phyloP scores from a whole-genome alignment of 441 rosid genomes.

The Populus hybrid region DNA sequence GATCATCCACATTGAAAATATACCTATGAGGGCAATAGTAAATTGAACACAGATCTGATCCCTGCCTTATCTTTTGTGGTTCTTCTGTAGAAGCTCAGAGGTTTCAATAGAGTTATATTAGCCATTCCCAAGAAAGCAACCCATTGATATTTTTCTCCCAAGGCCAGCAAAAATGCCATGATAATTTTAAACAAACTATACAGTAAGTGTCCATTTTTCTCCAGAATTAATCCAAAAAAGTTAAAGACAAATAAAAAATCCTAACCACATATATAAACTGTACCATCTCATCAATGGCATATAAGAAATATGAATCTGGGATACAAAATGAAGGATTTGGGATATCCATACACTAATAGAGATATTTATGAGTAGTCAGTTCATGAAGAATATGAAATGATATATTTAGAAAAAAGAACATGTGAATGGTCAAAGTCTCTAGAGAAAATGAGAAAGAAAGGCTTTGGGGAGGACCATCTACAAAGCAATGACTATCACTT shows the following conservation, averaged over 20 bases:
- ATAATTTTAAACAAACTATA: background rate
- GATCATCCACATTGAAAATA: background rate
- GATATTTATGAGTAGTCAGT: background rate
- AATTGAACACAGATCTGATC: background rate
- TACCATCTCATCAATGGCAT: background rate
- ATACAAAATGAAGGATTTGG: too few species aligned
- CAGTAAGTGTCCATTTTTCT: background rate
- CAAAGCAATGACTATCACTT: background rate
- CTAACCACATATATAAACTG: background rate
- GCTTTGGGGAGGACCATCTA: background rate
- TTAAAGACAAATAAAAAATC: background rate
- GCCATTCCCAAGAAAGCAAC: background rate
- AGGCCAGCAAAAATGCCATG: background rate
- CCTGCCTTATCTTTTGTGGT: background rate
- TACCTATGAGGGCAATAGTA: background rate
- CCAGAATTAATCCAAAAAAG: background rate
- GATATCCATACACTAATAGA: too few species aligned
- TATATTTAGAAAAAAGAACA: background rate
- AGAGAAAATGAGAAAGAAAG: background rate
- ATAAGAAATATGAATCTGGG: too few species aligned
- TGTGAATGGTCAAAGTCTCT: background rate
- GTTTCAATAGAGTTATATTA: background rate
- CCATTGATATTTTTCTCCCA: background rate
- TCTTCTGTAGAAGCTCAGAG: background rate
- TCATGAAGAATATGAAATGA: background rate